Conservation (phyloP, 768 basidiomycete genomes). For the Floccularia luteovirens region DNA sequence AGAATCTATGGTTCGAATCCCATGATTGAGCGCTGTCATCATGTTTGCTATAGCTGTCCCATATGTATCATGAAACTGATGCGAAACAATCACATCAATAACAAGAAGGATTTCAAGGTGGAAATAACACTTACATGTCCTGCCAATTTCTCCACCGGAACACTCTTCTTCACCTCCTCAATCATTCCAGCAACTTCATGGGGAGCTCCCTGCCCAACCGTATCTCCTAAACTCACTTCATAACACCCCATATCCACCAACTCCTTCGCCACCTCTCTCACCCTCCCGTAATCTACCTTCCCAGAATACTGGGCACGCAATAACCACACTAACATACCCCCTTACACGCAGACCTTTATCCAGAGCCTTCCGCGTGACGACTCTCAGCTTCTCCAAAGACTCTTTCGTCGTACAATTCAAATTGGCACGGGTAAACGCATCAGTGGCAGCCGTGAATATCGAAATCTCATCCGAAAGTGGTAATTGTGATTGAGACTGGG, state of each 20-base stretch:
- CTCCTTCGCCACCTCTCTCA: conserved; percentile 63
- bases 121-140: conserved; percentile 42
- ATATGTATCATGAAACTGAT: conserved; percentile 85
- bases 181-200: conserved; percentile 59
- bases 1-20: conserved; percentile 76
- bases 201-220: conserved; percentile 82
- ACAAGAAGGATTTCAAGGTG: neutral
- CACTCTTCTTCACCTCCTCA: conserved; percentile 54
- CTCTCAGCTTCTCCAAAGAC: conserved; percentile 55
- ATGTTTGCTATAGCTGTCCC: conserved; percentile 79
- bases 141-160: conserved; percentile 68
- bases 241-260: conserved; percentile 90
- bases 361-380: conserved; percentile 56
- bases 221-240: conserved; percentile 89
- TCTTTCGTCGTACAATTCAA: conserved; percentile 70
- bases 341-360: conserved; percentile 61
- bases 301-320: conserved; percentile 89
- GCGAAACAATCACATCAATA: conserved; percentile 2
- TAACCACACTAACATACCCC: conserved; percentile 81
- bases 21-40: conserved; percentile 60
- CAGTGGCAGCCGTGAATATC: conserved; percentile 85
- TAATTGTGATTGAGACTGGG: conserved; percentile 23
- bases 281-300: conserved; percentile 50
- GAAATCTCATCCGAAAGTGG: conserved; percentile 77
- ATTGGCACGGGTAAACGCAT: conserved; percentile 81